Base-by-base conservation (phyloP, 192 early-diverging fungal genomes). In the Radiomyces spectabilis region DNA sequence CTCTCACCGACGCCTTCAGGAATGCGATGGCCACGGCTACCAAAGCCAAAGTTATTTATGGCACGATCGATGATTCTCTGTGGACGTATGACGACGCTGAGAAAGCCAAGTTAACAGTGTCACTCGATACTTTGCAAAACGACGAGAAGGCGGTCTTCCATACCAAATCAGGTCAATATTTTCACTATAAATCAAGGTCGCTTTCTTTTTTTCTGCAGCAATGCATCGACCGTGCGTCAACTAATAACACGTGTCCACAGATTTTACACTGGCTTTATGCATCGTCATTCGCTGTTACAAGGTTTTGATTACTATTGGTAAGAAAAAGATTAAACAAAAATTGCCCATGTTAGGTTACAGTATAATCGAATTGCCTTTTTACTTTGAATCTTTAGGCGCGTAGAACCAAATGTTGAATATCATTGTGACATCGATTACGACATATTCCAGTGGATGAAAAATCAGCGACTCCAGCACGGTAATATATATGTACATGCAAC, bases 71-170 rank as follows among this genome's bases (percentile, higher is more conserved):
- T n/a, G 53, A 50, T 8, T 79, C 80, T 35, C 75, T 82, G 55
- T 93, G 91, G 91, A 72, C 73, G 38, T 85, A 86, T 39, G 72
- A 73, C 1, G n/a, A n/a, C n/a, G n/a, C n/a, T n/a, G n/a, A n/a
- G n/a, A n/a, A n/a, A n/a, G n/a, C n/a, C n/a, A n/a, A n/a, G n/a
- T n/a, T n/a, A n/a, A n/a, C n/a, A n/a, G n/a, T n/a, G n/a, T n/a
- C n/a, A n/a, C n/a, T n/a, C n/a, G n/a, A n/a, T n/a, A n/a, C n/a
- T n/a, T n/a, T n/a, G n/a, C n/a, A 72, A 76, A 29, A 86, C 87
- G 1, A 77, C 67, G 3, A 57, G 72, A 38, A 55, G 55, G 18
- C 73, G 86, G 31, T 48, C 29, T 19, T 18, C 33, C 4, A 24
- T 50, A 18, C 35, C 22, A n/a, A n/a, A n/a, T n/a, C n/a, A n/a